Conservation (phyloP, 1,284 basidiomycete genomes). For the Tilletia walkeri region DNA sequence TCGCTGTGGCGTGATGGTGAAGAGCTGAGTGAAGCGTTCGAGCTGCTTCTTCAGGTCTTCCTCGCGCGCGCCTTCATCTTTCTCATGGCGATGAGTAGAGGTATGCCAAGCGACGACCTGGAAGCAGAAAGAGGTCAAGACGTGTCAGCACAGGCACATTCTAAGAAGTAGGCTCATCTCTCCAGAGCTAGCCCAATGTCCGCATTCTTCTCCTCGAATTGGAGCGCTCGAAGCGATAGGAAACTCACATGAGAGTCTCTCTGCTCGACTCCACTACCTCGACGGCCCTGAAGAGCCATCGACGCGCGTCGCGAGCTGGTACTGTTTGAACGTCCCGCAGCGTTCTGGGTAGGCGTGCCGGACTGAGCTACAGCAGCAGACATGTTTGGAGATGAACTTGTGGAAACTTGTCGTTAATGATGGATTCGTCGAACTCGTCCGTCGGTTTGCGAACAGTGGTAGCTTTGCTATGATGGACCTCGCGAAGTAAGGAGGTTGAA, state of each 20-base stretch:
- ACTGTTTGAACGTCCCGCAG: not conserved
- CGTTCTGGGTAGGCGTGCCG: not conserved
- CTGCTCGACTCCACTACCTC: constrained; percentile 47
- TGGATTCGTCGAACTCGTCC: too few relatives aligned
- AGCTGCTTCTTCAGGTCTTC: constrained; percentile 41
- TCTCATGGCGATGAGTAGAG: constrained; percentile 40
- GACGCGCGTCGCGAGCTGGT: constrained; percentile 4
- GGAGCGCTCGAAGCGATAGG: too few relatives aligned
- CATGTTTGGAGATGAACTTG: not conserved
- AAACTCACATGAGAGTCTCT: constrained; percentile 40
- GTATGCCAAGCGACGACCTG: constrained; percentile 52
- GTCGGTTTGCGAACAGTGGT: too few relatives aligned
- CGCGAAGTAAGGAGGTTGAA: too few relatives aligned
- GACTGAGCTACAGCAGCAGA: constrained; percentile 1
- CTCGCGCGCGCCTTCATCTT: constrained; percentile 35
- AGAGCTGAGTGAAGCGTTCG: constrained; percentile 43
- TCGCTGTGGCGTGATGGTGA: constrained; percentile 47
- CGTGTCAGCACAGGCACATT: not conserved
- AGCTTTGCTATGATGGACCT: too few relatives aligned
- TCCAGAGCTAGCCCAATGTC: constrained; percentile 20
- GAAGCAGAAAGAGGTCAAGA: not conserved
- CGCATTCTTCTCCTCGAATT: not conserved
- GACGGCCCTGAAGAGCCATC: constrained; percentile 24
- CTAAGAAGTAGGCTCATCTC: constrained; percentile 24
- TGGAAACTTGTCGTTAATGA: not conserved